A percentile compares a stretch with the other conserved stretches of the same genome.
Evolutionary conservation across 1,284 basidiomycete species (phyloP).

Genomic region (Melanopsichium pennsylvanicum): DNA sequence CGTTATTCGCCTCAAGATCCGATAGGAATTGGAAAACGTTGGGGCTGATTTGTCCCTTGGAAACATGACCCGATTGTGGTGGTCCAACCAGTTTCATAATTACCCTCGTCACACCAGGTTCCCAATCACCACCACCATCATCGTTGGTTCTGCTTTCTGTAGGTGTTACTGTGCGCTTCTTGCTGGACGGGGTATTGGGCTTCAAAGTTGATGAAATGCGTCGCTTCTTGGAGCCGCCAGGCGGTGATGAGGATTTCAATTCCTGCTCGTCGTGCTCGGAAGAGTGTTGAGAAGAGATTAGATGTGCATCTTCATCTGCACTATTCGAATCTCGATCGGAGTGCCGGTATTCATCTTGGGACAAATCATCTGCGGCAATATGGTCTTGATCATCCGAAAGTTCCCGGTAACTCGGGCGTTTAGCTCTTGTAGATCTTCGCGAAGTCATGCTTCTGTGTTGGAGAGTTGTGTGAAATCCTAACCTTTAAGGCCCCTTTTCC

Average conservation of each 20-base stretch:
- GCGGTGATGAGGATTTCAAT: too few relatives aligned
- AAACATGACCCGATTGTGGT: slow-evolving; percentile 68
- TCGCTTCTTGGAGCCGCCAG: too few relatives aligned
- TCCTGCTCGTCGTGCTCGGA: slow-evolving; percentile 16
- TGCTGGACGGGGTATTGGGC: too few relatives aligned
- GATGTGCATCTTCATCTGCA: slow-evolving; percentile 8
- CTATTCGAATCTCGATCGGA: slow-evolving; percentile 14
- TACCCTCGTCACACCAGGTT: slow-evolving; percentile 28
- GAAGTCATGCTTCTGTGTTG: too few relatives aligned
- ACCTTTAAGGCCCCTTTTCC: too few relatives aligned
- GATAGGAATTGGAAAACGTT: slow-evolving; percentile 82
- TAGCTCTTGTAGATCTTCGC: slow-evolving; percentile 29
- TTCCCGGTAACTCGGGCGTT: slow-evolving; percentile 31
- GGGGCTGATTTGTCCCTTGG: slow-evolving; percentile 82
- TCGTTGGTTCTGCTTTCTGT: too few relatives aligned
- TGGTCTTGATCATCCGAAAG: slow-evolving; percentile 21
- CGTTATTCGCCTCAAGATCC: slow-evolving; percentile 76
- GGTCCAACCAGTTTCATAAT: slow-evolving; percentile 28
- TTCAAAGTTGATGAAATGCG: too few relatives aligned
- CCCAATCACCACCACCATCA: slow-evolving; percentile 6
- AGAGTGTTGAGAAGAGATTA: too few relatives aligned
- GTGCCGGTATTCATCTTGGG: slow-evolving; percentile 29
- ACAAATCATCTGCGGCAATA: slow-evolving; percentile 5
- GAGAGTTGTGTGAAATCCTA: too few relatives aligned
- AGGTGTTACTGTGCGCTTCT: too few relatives aligned